Evolutionary conservation across 768 basidiomycete species (phyloP).

Genomic region (Glaciozyma martinii): DNA sequence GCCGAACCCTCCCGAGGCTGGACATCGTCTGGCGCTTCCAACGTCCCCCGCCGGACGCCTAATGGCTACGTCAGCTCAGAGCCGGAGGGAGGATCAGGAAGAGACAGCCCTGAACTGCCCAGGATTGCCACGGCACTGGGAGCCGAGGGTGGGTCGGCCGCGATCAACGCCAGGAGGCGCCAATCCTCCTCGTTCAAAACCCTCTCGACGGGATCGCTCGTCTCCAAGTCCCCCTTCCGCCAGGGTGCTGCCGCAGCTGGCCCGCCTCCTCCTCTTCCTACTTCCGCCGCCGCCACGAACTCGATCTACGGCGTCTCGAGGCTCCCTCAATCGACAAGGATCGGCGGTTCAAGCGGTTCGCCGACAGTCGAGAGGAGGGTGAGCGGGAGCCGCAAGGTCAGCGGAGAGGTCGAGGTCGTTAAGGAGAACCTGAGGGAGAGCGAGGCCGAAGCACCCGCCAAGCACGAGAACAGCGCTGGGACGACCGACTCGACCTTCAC

Average conservation of each 20-base stretch:
- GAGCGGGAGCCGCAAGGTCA: neutral
- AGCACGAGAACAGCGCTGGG: no score
- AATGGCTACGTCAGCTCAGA: no score
- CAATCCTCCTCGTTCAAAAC: slow-evolving; percentile 28
- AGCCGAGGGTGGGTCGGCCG: slow-evolving; percentile 26
- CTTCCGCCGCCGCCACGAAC: no score
- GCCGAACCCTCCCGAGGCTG: no score
- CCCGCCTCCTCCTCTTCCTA: neutral
- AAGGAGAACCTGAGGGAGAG: slow-evolving; percentile 25
- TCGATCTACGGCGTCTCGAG: slow-evolving; percentile 2
- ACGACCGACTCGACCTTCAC: neutral
- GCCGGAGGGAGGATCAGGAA: neutral
- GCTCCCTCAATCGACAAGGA: slow-evolving; percentile 1
- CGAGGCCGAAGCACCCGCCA: no score
- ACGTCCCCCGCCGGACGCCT: no score
- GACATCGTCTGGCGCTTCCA: no score
- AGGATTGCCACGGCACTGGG: neutral
- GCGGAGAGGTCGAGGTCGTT: slow-evolving; percentile 13
- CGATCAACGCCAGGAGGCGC: slow-evolving; percentile 15
- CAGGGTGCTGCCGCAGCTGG: neutral
- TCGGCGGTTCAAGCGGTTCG: neutral
- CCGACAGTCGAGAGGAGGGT: slow-evolving; percentile 2
- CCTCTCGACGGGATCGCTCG: slow-evolving; percentile 22
- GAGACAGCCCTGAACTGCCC: neutral
- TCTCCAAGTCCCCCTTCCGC: slow-evolving; percentile 23